Evolutionary conservation across 2,329 filamentous ascomycete genomes (phyloP), one percentile per base, ranked within the genome.

Genomic region (Fusarium lateritium): DNA sequence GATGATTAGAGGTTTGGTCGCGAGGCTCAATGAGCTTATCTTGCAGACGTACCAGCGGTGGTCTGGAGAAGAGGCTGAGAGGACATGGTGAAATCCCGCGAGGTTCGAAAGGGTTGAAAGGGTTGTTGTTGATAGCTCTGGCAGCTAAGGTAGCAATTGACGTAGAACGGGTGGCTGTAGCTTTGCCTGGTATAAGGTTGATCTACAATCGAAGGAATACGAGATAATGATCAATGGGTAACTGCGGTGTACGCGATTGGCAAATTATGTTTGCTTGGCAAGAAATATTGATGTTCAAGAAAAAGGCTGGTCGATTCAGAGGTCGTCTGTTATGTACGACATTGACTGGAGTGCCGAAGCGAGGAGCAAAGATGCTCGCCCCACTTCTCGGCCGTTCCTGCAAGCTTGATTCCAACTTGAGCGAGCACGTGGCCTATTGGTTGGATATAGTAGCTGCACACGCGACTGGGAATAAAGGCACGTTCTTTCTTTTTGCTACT

Each of bases 31-130:
- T 50, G 42, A 43, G 31, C 11, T 22, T 13, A n/a, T 55, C 85
- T 74, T 86, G 24, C 28, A 10, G 17, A 67, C 86, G 74, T 88
- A 97, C 94, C 94, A 71, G 94, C 94, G 53, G 94, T 92, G 53
- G 94, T 95, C 79, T 98, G 94, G 73, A 99, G 93, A 62, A 99
- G 92, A 77, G 96, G 96, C 83, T 98, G 95, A 79, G 91, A 94
- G 70, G 96, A 99, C 96, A 99, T 98, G 77, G 71, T 86, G 33
- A 54, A 62, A 33, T 56, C 42, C 47, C 33, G 34, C 45, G 36
- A 47, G 43, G 31, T 55, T 44, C 47, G 43, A 24, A 47, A 67
- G 39, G 54, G 54, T 61, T 62, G 55, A 24, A 47, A 67, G 39
- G 54, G 54, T 61, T 62, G 55, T 54, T 63, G 65, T 62, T 67